These are phyloP conservation scores for Alternaria burnsii DNA, from an alignment of 2,329 filamentous ascomycete genomes.

Conservation along the genomic window DNA sequence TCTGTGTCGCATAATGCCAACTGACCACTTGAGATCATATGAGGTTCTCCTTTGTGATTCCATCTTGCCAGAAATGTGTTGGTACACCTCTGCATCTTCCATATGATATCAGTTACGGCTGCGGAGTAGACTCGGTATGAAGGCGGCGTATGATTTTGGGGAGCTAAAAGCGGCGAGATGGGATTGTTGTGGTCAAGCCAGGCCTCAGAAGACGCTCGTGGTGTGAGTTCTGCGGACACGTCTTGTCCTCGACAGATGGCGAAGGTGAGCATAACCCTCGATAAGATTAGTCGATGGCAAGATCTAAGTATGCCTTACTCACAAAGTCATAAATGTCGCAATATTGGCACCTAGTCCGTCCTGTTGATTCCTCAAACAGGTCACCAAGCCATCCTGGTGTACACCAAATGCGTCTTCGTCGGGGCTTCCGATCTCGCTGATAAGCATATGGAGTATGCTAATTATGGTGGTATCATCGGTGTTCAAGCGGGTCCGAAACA, in stretches of 20 bases:
- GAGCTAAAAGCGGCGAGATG: conserved; percentile 37
- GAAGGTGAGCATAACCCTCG: conserved; percentile 37
- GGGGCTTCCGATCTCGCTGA: conserved; percentile 42
- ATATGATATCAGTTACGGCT: conserved; percentile 33
- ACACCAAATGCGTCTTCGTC: conserved; percentile 42
- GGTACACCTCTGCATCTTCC: conserved; percentile 40
- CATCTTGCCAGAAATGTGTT: conserved; percentile 30
- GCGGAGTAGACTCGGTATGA: conserved; percentile 32
- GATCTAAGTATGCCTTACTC: conserved; percentile 15
- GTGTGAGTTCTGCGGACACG: conserved; percentile 27
- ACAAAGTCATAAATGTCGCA: conserved; percentile 41
- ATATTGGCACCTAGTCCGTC: conserved; percentile 29
- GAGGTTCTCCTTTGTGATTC: conserved; percentile 19
- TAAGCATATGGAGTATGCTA: conserved; percentile 43
- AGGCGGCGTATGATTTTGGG: conserved; percentile 23
- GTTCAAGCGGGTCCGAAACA: conserved; percentile 38
- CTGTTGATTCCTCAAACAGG: conserved; percentile 36
- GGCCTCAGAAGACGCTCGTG: conserved; percentile 14
- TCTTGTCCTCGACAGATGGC: conserved; percentile 31
- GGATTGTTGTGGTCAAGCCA: conserved; percentile 11
- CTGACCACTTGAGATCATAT: conserved; percentile 16
- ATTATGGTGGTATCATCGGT: conserved; percentile 43
- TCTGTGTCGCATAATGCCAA: conserved; percentile 31
- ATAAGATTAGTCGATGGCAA: background rate
- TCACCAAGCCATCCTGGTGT: conserved; percentile 37